Base-by-base conservation (phyloP, 805 yeast genomes). In the Cyberlindnera subsufficiens region DNA sequence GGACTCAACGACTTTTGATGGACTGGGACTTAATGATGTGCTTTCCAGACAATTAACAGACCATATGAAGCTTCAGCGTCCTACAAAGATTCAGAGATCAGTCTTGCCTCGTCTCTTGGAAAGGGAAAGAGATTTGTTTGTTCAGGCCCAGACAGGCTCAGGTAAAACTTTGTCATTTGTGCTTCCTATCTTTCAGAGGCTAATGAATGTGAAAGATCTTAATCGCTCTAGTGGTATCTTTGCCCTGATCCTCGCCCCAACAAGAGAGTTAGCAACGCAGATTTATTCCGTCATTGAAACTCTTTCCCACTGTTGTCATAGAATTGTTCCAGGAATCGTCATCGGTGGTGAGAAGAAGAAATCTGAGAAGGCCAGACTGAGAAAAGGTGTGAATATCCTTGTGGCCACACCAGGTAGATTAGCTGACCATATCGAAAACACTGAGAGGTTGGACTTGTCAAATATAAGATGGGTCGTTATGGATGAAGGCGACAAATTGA, bases 281-380 rank as follows among this genome's bases (percentile, higher is more conserved):
- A 89, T 91, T 39, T 84, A 86, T 57, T 69, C 83, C 6, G 96
- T 90, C 4, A 70, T 89, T 45, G 91, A 86, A 53, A 70, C 78
- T 2, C 62, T 93, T 29, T 72, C 82, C 32, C 74, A 84, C 42
- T 78, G 90, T 58, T 83, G 91, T 59, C 95, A 86, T 58, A 78
- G 85, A 63, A 75, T 93, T 35, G 99, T 95, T 5, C 97, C 99
- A 1, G 96, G 98, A 32, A 78, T 90, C 33, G 95, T 93, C 20
- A 89, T 89, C 65, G 99, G 99, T 58, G 99, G 99, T 47, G 99
- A 93, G 61, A 90, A 91, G 75, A 91, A 91, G 63, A 95, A 93
- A 59, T 77, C 96, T 2, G 99, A 93, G 63, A 93, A 93, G 72
- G 97, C 98, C 2, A 70, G 99, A 55, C 66, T 93, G 30, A 76